Conservation (phyloP, 1,139 yeast species). For the Taphrina populina region DNA sequence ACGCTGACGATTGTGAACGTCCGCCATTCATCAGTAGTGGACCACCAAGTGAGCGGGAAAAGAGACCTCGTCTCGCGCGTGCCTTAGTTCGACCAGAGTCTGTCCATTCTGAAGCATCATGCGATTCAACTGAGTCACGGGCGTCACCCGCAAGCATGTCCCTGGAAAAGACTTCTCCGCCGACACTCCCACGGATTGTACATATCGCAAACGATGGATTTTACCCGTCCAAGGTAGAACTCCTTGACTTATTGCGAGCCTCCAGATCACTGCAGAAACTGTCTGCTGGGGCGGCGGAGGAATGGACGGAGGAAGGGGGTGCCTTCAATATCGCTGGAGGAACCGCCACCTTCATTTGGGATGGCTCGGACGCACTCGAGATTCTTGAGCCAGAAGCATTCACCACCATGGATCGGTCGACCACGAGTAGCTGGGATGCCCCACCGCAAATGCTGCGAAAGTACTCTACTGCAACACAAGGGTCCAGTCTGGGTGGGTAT, state of each 20-base stretch:
- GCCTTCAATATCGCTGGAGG: slow-evolving; percentile 2
- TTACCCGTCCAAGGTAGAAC: slow-evolving; percentile 22
- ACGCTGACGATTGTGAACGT: neutral
- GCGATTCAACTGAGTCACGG: neutral
- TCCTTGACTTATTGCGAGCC: slow-evolving; percentile 27
- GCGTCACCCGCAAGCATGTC: neutral
- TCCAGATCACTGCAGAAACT: slow-evolving; percentile 23
- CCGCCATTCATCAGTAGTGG: neutral
- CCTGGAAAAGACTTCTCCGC: slow-evolving; percentile 10
- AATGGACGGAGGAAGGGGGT: slow-evolving; percentile 17
- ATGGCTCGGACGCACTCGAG: slow-evolving; percentile 26
- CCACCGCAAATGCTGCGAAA: slow-evolving; percentile 11
- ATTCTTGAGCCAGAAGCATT: slow-evolving; percentile 12
- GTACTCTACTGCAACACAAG: slow-evolving; percentile 19
- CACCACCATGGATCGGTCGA: slow-evolving; percentile 1
- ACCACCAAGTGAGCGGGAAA: slow-evolving; percentile 1
- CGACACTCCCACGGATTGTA: slow-evolving; percentile 12
- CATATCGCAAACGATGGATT: neutral
- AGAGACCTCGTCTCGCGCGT: slow-evolving; percentile 9
- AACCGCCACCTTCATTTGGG: slow-evolving; percentile 10
- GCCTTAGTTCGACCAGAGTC: neutral
- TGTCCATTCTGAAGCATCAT: neutral
- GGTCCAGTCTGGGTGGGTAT: neutral
- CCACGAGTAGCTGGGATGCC: slow-evolving; percentile 6
- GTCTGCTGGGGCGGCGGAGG: slow-evolving; percentile 3